Evolutionary conservation across 345 rosid species (phyloP).

Genomic region (Melaleuca alternifolia): DNA sequence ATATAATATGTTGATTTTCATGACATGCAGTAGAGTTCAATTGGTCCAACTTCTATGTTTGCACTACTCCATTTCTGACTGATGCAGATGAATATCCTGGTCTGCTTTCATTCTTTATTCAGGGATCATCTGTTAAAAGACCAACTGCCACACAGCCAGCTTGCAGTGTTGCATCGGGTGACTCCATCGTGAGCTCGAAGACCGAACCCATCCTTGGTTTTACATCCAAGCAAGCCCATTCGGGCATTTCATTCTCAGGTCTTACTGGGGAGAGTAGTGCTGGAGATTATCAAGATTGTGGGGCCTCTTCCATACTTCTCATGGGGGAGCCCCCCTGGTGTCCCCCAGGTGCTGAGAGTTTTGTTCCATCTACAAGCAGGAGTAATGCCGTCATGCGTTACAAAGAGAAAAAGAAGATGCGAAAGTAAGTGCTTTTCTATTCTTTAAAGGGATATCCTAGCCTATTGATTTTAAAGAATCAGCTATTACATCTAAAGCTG

Average conservation of each 20-base stretch:
- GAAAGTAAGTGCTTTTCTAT: conserved; percentile 49
- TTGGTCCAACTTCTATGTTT: background rate
- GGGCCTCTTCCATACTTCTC: conserved; percentile 64
- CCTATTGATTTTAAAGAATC: background rate
- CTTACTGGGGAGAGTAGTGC: conserved; percentile 73
- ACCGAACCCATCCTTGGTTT: conserved; percentile 78
- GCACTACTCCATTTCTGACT: background rate
- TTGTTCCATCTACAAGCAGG: conserved; percentile 45
- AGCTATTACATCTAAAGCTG: background rate
- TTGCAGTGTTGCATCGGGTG: conserved; percentile 72
- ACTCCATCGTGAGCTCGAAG: conserved; percentile 78
- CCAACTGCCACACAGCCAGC: conserved; percentile 47
- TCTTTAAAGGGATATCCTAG: background rate
- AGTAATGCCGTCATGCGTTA: conserved; percentile 86
- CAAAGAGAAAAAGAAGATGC: conserved; percentile 90
- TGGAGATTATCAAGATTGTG: conserved; percentile 89
- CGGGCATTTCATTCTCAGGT: conserved; percentile 86
- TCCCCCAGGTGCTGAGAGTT: conserved; percentile 55
- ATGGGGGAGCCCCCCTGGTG: conserved; percentile 90
- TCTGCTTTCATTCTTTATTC: background rate
- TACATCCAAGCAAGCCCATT: conserved; percentile 38
- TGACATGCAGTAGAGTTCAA: background rate
- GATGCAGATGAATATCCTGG: background rate
- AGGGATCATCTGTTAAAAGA: conserved; percentile 46
- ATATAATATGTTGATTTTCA: background rate